These are phyloP conservation scores for Prunus mongolica DNA, from an alignment of 306 rosid genomes.

Conservation along the genomic window DNA sequence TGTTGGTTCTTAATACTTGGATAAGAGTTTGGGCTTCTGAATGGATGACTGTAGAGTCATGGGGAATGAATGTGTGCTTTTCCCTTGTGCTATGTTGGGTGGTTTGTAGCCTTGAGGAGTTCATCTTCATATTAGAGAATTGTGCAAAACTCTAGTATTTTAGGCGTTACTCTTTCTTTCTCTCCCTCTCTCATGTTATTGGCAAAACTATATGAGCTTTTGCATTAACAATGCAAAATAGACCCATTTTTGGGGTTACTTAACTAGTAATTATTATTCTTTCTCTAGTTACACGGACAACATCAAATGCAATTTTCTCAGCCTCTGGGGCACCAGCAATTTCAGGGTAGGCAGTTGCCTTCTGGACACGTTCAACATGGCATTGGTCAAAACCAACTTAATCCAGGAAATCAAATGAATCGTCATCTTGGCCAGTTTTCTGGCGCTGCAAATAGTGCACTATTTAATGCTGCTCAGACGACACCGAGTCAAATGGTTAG, in stretches of 20 bases:
- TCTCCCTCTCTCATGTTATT: not conserved
- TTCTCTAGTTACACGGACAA: slow-evolving; percentile 72
- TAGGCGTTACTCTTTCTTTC: not conserved
- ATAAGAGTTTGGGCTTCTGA: not conserved
- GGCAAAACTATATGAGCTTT: not conserved
- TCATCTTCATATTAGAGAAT: not conserved
- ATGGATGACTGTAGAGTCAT: not conserved
- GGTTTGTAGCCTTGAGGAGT: not conserved
- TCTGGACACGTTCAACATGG: slow-evolving; percentile 84
- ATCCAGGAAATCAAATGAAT: slow-evolving; percentile 88
- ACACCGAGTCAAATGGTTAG: slow-evolving; percentile 86
- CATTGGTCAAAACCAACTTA: slow-evolving; percentile 84
- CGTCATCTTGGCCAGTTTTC: slow-evolving; percentile 79
- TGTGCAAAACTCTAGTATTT: not conserved
- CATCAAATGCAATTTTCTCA: slow-evolving; percentile 93
- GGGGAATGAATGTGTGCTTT: not conserved
- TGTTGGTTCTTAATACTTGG: not conserved
- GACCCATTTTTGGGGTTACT: slow-evolving; percentile 5
- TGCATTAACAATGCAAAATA: slow-evolving; percentile 2
- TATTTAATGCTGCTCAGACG: slow-evolving; percentile 86
- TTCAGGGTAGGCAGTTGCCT: slow-evolving; percentile 85
- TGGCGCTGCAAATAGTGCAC: slow-evolving; percentile 69
- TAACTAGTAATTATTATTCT: slow-evolving; percentile 16
- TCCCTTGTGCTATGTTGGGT: not conserved
- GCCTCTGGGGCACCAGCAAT: slow-evolving; percentile 80